phyloP scores from a whole-genome alignment of 129 eudicot species.

The Escallonia rubra region DNA sequence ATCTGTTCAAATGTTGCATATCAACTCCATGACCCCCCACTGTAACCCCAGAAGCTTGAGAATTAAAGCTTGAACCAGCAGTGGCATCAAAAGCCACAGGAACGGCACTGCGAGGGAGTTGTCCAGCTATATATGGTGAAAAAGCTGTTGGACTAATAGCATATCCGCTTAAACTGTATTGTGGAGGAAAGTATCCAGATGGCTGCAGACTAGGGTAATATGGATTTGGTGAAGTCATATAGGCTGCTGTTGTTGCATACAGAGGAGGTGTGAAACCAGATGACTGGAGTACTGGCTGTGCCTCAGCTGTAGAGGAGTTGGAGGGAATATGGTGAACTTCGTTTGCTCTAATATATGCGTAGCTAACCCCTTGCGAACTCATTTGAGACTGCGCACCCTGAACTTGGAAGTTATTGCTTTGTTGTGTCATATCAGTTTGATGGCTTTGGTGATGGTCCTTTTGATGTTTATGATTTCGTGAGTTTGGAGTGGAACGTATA shows the following conservation, averaged over 20 bases:
- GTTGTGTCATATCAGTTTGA: slow-evolving; percentile 19
- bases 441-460: slow-evolving; percentile 16
- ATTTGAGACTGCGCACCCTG: slow-evolving; percentile 31
- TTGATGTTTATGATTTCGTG: slow-evolving; percentile 31
- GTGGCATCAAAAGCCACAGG: slow-evolving; percentile 41
- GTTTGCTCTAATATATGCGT: slow-evolving; percentile 31
- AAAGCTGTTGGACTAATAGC: slow-evolving; percentile 30
- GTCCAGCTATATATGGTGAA: slow-evolving; percentile 51
- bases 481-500: slow-evolving; percentile 27
- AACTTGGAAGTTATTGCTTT: slow-evolving; percentile 27
- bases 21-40: slow-evolving; percentile 22
- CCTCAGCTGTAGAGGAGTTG: slow-evolving; percentile 29
- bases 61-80: slow-evolving; percentile 22
- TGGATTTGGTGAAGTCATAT: slow-evolving; percentile 24
- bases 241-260: slow-evolving; percentile 29
- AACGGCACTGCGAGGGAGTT: slow-evolving; percentile 34
- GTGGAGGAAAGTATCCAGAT: slow-evolving; percentile 50
- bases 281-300: slow-evolving; percentile 35
- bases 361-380: slow-evolving; percentile 32
- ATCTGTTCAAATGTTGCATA: slow-evolving; percentile 42
- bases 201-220: slow-evolving; percentile 24
- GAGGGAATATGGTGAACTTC: slow-evolving; percentile 44
- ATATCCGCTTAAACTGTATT: slow-evolving; percentile 47
- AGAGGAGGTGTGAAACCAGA: slow-evolving; percentile 25
- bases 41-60: slow-evolving; percentile 23